Conservation (phyloP, 108 stramenopile species). For the Stephanodiscus minutulus region DNA sequence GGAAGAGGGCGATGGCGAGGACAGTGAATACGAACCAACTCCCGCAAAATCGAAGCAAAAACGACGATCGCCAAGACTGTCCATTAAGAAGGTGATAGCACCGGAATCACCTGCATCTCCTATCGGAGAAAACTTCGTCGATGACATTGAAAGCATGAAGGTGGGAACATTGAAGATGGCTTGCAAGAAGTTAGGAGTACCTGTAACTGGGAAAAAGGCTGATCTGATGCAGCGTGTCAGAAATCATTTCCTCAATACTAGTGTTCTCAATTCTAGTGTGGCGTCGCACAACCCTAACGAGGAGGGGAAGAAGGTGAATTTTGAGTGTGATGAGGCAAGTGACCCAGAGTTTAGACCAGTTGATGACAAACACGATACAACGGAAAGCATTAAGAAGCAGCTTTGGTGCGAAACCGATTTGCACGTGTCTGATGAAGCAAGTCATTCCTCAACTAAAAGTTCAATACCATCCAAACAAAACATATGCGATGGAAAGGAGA, state of each 20-base stretch:
- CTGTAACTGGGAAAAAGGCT: conserved; percentile 45
- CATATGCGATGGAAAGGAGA: background rate
- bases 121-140: conserved; percentile 10
- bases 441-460: conserved; percentile 3
- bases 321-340: conserved; percentile 11
- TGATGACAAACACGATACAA: conserved; percentile 10
- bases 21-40: conserved; percentile 43
- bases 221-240: conserved; percentile 36
- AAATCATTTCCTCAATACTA: conserved; percentile 6
- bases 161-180: conserved; percentile 33
- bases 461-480: background rate
- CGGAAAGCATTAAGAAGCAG: conserved; percentile 19
- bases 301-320: conserved; percentile 30
- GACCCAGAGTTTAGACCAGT: conserved; percentile 3
- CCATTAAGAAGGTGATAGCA: conserved; percentile 11
- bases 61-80: background rate
- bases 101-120: background rate
- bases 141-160: conserved; percentile 28
- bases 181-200: conserved; percentile 32
- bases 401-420: conserved; percentile 16
- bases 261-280: conserved; percentile 1
- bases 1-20: conserved; percentile 42
- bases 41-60: conserved; percentile 32
- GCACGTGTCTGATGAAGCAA: background rate
- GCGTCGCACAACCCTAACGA: background rate